Conservation (phyloP, 2,329 filamentous ascomycete species). For the Drechslerella coelobrocha region DNA sequence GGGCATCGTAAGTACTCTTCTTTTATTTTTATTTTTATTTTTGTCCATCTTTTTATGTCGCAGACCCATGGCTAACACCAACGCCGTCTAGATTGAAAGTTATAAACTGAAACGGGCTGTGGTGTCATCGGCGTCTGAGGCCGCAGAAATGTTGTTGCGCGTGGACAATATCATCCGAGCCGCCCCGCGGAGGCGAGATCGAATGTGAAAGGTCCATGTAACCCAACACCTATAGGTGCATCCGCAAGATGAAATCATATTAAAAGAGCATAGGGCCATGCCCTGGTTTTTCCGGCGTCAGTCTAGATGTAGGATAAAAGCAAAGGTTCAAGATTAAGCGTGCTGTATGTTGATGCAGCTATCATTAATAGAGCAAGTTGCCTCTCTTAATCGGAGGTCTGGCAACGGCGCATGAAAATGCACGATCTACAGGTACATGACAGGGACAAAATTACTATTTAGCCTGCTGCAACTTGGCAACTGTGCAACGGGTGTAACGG, state of each 20-base stretch:
- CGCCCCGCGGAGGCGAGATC: conserved; percentile 74
- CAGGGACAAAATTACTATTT: conserved; percentile 12
- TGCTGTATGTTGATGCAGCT: neutral
- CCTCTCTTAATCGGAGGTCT: conserved; percentile 3
- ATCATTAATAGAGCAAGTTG: neutral
- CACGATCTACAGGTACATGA: neutral
- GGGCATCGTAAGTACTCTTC: conserved; percentile 67
- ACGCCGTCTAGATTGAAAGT: conserved; percentile 72
- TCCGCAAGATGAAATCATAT: conserved; percentile 10
- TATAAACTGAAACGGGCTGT: conserved; percentile 99
- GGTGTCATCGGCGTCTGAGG: conserved; percentile 93
- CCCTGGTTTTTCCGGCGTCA: conserved; percentile 39
- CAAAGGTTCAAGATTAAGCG: conserved; percentile 21
- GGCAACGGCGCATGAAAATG: conserved; percentile 19
- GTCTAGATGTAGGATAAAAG: conserved; percentile 46
- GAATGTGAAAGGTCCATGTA: conserved; percentile 30
- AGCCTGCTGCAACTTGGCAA: conserved; percentile 22
- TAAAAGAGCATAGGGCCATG: conserved; percentile 34
- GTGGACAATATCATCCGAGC: conserved; percentile 98
- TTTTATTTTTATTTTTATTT: neutral
- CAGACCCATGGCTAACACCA: conserved; percentile 1
- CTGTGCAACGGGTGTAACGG: neutral
- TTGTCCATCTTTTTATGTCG: neutral
- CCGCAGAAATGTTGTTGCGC: conserved; percentile 90
- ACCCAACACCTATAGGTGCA: neutral